phyloP scores from a whole-genome alignment of 805 yeast genomes.

The Pichia kluyveri region DNA sequence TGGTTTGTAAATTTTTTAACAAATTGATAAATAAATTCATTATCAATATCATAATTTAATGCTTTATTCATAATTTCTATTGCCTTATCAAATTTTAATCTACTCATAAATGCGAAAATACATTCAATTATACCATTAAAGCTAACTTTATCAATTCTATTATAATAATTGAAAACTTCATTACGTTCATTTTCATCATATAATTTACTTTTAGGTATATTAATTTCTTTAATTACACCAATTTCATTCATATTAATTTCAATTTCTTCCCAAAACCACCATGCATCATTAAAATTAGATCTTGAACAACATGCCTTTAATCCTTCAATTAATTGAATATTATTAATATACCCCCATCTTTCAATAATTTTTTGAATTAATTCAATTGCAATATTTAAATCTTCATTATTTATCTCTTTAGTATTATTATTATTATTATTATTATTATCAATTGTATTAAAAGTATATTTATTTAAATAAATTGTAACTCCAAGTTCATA shows the following conservation, averaged over 20 bases:
- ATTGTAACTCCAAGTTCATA: slow-evolving; percentile 38
- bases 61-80: slow-evolving; percentile 15
- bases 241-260: slow-evolving; percentile 18
- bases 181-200: slow-evolving; percentile 12
- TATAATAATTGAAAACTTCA: slow-evolving; percentile 20
- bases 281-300: slow-evolving; percentile 20
- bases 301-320: slow-evolving; percentile 26
- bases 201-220: slow-evolving; percentile 16
- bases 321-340: slow-evolving; percentile 25
- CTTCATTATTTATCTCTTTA: slow-evolving; percentile 11
- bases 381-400: slow-evolving; percentile 28
- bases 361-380: slow-evolving; percentile 22
- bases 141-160: slow-evolving; percentile 21
- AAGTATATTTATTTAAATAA: slow-evolving; percentile 22
- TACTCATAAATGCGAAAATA: slow-evolving; percentile 15
- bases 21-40: slow-evolving; percentile 15
- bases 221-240: slow-evolving; percentile 16
- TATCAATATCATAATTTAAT: slow-evolving; percentile 18
- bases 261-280: slow-evolving; percentile 26
- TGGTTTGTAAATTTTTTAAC: slow-evolving; percentile 10
- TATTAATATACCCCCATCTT: slow-evolving; percentile 28
- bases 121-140: slow-evolving; percentile 19
- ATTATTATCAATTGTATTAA: background rate
- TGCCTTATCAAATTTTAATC: slow-evolving; percentile 13
- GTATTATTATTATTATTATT: background rate